Percentiles rank a stretch among this genome's conserved stretches.
phyloP scores from a whole-genome alignment of 257 asterid genomes.

The Osmanthus fragrans region DNA sequence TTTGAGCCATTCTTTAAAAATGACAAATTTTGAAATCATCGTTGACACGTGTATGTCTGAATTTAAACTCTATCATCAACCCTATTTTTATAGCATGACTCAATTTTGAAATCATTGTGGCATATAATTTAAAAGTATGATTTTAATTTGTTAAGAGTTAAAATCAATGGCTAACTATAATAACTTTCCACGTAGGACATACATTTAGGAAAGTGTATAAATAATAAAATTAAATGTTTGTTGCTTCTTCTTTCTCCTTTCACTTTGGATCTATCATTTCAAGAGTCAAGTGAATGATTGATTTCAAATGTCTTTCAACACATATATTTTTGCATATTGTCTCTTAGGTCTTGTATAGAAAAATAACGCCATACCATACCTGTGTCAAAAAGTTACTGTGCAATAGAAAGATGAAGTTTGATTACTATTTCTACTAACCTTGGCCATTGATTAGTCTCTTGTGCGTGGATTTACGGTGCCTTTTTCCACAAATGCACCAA shows the following conservation, averaged over 20 bases:
- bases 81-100: too few species aligned
- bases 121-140: too few species aligned
- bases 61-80: too few species aligned
- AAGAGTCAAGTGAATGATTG: constrained; percentile 47
- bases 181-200: too few species aligned
- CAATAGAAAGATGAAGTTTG: constrained; percentile 36
- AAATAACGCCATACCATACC: constrained; percentile 22
- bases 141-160: neutral
- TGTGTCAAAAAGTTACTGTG: constrained; percentile 28
- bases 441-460: constrained; percentile 24
- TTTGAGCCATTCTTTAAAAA: too few species aligned
- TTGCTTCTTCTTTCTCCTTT: constrained; percentile 23
- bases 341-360: constrained; percentile 23
- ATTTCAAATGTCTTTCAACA: constrained; percentile 39
- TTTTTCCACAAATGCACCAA: neutral
- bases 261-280: constrained; percentile 57
- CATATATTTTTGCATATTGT: constrained; percentile 2
- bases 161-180: too few species aligned
- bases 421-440: constrained; percentile 31
- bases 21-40: too few species aligned
- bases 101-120: too few species aligned
- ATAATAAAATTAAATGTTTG: too few species aligned
- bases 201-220: too few species aligned
- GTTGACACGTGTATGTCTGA: too few species aligned
- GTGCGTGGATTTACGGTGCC: constrained; percentile 18